Base-by-base conservation (phyloP, 805 yeast species). In the Nakazawaea anatomiae region DNA sequence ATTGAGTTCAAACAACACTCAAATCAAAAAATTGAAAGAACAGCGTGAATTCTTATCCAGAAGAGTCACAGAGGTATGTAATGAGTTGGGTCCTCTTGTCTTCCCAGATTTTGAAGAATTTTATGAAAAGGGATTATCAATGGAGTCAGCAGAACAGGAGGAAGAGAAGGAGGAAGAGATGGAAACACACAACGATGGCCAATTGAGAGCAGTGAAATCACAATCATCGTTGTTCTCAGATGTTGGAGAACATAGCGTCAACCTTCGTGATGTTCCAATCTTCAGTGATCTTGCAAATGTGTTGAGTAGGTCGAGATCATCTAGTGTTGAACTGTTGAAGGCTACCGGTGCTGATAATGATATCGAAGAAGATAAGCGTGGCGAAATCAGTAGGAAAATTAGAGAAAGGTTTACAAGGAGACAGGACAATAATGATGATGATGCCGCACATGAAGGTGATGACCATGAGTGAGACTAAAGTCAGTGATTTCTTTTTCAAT, bases 81-180 rank as follows among this genome's bases (percentile, higher is more conserved):
- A 91, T 62, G 82, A 78, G 39, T 74, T 86, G 45, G 98, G 97
- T 1, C 94, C 96, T 2, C 80, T 82, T 60, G 74, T 94, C 47
- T 90, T 87, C 73, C 92, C 96, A 5, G 96, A 88, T 62, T 86
- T 90, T 61, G 82, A 82, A 39, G 47, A 47, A 18, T 47, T 52
- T 14, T 42, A 52, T 10, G 36, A 47, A 10, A 49, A 48, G 35
- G 47, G 45, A n/a, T 12, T 39, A 54, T 58, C 40, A 28, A 55
- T 57, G 40, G 31, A 61, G 38, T 47, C 52, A 2, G 55, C 48
- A 12, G 32, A 57, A n/a, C 48, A 51, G 4, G 57, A 55, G 12
- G 53, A 58, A 14, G 49, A 60, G 38, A 60, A 57, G 39, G 49
- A 55, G 5, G 65, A 61, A 31, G 53, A 57, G 12, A 18, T 18